Evolutionary conservation across 805 yeast species (phyloP), one percentile per base, ranked within the genome.

Genomic region (Pichia ethanolica): DNA sequence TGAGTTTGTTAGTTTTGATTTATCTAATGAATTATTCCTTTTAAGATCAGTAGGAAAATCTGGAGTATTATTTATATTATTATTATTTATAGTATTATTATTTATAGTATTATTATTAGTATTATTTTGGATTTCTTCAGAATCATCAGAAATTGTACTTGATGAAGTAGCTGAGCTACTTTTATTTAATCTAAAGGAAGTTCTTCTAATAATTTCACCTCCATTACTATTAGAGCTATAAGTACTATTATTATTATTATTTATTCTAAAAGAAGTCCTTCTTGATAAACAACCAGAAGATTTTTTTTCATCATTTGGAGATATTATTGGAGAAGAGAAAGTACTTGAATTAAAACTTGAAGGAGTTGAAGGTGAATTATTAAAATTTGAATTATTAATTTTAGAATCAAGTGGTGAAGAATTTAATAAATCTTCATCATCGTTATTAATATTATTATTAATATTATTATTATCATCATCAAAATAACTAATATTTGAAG

Each of bases 281-380:
- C 57, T 50, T 12, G 49, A 42, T 5, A 55, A 28, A 11, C 39
- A 37, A 14, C 42, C 45, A 26, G 11, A 12, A 3, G 20, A 10
- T 25, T 44, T 46, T 36, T 38, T 38, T 35, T 40, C 56, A 30
- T 59, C 60, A 39, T 51, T 52, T 32, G 50, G 50, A 7, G 53
- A 41, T 27, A 44, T 14, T 5, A 38, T n/a, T 26, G 59, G 61
- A 1, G 59, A 53, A 27, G 51, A 49, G 32, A 47, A 56, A 14
- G 54, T 54, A 41, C 56, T 53, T 35, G 50, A 39, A 26, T 48
- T 55, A 8, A 49, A 46, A 33, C 51, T 56, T 5, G 49, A 48
- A 11, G 64, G 57, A 14, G 65, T 55, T 5, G 59, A 45, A 11
- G 60, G 59, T 13, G 63, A 45, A 11, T 53, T 43, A 32, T 37